Base-by-base conservation (phyloP, 371 early-diverging fungal genomes). In the Lichtheimia hyalospora region DNA sequence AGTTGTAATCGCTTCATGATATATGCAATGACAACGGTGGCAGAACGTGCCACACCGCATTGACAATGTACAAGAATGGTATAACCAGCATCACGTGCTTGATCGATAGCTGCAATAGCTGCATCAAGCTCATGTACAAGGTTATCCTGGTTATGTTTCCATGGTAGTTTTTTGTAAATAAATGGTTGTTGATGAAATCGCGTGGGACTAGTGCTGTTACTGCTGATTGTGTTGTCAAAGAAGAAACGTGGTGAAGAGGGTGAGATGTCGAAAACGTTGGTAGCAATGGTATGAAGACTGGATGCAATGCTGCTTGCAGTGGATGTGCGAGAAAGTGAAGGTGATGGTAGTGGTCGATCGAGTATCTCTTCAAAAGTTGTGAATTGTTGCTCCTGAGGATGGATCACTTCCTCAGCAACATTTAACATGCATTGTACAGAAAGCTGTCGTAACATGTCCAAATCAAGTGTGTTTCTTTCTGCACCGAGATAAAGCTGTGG, bases 31-130 rank as follows among this genome's bases (percentile, higher is more conserved):
- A 93, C 84, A 42, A 95, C 74, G 0, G 91, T 85, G 7, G 96
- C 96, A 12, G 93, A 93, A 40, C 96, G 79, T 25, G 95, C 92
- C 7, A 95, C 90, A 15, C 96, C 96, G 63, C 90, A 83, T 67
- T 93, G 92, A 71, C 96, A 96, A 61, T 94, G 92, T 3, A 96
- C 90, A 14, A 96, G 76, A 1, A 94, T 86, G 27, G 84, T 72
- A 49, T 80, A 73, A 21, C 84, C 83, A 13, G 74, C 61, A 13
- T 60, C 63, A 24, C 84, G 83, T 20, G 87, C 84, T 21, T 70
- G 73, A 59, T 92, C 88, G 63, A 93, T 92, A 61, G 86, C 87
- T 46, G 69, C 82, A 59, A 95, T 88, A 13, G 89, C 88, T 21
- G 63, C 67, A 20, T 75, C 77, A 27, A 94, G 87, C 62, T 89